These are phyloP conservation scores for Pythium scleroteichum DNA, from an alignment of 352 stramenopile genomes.

Conservation along the genomic window DNA sequence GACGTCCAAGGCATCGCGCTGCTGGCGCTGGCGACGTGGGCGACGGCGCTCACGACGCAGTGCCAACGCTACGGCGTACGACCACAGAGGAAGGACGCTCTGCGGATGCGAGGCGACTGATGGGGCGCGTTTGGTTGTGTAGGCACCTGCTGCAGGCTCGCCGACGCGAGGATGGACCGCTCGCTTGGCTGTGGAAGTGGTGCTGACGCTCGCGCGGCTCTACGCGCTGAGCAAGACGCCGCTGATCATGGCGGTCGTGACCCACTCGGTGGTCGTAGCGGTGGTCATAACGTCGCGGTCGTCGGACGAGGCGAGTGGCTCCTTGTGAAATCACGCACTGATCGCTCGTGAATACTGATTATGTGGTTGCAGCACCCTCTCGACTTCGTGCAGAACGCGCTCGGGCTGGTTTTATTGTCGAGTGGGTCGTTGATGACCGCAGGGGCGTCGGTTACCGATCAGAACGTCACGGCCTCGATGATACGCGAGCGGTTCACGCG, in stretches of 20 bases:
- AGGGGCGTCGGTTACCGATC: not conserved
- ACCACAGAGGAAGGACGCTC: no score
- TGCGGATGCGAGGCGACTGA: no score
- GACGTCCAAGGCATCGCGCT: constrained; percentile 15
- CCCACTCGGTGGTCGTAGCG: not conserved
- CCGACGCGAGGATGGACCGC: not conserved
- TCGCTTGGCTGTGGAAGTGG: not conserved
- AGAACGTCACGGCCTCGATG: constrained; percentile 8
- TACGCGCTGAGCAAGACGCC: constrained; percentile 20
- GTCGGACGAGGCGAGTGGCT: constrained; percentile 4
- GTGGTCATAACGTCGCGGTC: not conserved
- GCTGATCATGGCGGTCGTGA: constrained; percentile 24
- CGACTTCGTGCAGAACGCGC: not conserved
- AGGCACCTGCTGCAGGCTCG: not conserved
- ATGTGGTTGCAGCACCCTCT: not conserved
- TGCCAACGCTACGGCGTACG: no score
- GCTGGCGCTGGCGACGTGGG: constrained; percentile 9
- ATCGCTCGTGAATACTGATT: no score
- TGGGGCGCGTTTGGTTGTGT: no score
- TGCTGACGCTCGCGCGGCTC: not conserved
- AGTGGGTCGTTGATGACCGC: constrained; percentile 2
- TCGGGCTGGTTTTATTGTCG: constrained; percentile 8
- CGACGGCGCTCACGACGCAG: not conserved
- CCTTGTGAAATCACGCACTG: no score
- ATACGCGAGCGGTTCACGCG: constrained; percentile 12